Percentiles rank a stretch among this genome's conserved stretches.
Evolutionary conservation across 441 rosid species (phyloP).

Genomic region (Gossypium gossypioides): DNA sequence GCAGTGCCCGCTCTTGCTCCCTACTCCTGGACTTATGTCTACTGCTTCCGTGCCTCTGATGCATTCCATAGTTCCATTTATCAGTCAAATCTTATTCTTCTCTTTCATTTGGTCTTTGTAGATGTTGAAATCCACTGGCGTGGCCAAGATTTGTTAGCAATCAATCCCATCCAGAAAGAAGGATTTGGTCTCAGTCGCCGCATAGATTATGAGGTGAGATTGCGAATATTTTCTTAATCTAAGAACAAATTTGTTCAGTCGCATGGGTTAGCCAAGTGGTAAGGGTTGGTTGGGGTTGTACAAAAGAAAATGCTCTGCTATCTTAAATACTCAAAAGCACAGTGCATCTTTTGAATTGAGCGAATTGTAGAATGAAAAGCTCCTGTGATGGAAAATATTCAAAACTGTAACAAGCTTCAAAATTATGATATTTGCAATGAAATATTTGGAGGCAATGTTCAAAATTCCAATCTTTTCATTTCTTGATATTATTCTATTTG

Average conservation of each 20-base stretch:
- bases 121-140: constrained; percentile 67
- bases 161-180: constrained; percentile 46
- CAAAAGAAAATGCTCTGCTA: neutral
- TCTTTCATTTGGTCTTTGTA: constrained; percentile 22
- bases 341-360: neutral
- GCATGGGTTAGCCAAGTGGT: neutral
- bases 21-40: neutral
- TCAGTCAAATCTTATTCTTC: neutral
- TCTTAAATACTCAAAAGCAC: neutral
- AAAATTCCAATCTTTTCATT: neutral
- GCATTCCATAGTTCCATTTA: neutral
- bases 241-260: neutral
- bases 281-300: neutral
- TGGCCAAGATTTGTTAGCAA: constrained; percentile 30
- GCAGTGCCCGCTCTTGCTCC: neutral
- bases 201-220: constrained; percentile 54
- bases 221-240: neutral
- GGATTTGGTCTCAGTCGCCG: constrained; percentile 54
- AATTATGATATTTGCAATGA: neutral
- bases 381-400: neutral
- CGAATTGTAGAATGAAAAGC: neutral
- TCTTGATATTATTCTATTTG: neutral
- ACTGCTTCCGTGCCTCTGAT: neutral
- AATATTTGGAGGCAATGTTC: neutral
- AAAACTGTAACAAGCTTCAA: neutral